Base-by-base conservation (phyloP, 176 grass and related monocot genomes). In the Tillandsia leiboldiana region DNA sequence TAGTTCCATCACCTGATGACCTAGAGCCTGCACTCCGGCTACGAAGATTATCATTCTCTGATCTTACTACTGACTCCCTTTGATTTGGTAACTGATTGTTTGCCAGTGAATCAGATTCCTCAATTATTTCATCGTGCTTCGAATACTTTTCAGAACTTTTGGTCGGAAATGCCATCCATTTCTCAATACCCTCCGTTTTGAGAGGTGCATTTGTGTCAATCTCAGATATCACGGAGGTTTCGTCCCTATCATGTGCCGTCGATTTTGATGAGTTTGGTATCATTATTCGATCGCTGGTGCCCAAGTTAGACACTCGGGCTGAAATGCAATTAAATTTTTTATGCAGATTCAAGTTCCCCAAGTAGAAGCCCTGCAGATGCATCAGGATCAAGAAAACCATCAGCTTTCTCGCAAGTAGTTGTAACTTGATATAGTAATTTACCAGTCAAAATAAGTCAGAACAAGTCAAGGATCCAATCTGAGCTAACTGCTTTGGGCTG, bases 91-190 rank as follows among this genome's bases (percentile, higher is more conserved):
- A 53, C 10, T 75, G 52, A 6, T 29, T 65, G 27, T 2, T 72
- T 22, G 4, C 57, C 49, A 20, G 15, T 7, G 53, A 57, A 22
- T 26, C 56, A 1, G 49, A 51, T 68, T 81, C 83, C 64, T 81
- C 84, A 17, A 58, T 13, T 73, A 86, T 86, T 65, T 86, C 84
- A 10, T 26, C 47, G 26, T 54, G 56, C 28, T 42, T 24, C 3
- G 23, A 52, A 56, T 15, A 26, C 47, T 27, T 26, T 48, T 69
- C 64, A 53, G 61, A 65, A 17, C 17, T 61, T 51, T 29, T 22
- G 42, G 74, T 66, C 1, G 78, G 84, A 61, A 86, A 82, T 23
- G 70, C 79, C 84, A 86, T 81, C 84, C 84, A 86, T 64, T 78
- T 86, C 51, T 86, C 74, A 2, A 73, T 12, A 0, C 24, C 27